Conservation (phyloP, 495 filamentous ascomycete genomes). For the Xylaria longipes region DNA sequence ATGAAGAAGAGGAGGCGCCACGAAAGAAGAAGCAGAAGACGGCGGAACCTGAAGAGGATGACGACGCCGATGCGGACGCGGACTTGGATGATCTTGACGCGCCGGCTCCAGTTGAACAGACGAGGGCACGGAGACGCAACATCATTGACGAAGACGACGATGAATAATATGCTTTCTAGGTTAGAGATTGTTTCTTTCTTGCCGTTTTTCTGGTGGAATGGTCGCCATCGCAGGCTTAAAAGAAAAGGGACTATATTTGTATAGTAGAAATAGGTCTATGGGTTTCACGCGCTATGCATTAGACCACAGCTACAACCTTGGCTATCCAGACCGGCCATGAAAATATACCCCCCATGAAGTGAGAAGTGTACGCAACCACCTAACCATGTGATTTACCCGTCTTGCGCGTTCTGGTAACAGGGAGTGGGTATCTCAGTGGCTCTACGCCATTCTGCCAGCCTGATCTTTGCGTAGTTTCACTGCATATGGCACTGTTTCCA, state of each 20-base stretch:
- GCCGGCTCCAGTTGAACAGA: conserved; percentile 40
- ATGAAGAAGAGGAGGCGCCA: conserved; percentile 54
- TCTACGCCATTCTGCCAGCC: not conserved
- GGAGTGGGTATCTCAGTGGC: not conserved
- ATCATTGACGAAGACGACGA: conserved; percentile 58
- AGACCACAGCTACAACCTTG: not conserved
- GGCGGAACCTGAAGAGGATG: conserved; percentile 51
- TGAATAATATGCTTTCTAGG: conserved; percentile 32
- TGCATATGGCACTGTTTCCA: not conserved
- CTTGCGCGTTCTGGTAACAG: not conserved
- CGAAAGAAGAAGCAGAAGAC: conserved; percentile 58
- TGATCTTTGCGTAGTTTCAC: not conserved
- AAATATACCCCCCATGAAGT: not conserved
- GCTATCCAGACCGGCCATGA: not conserved
- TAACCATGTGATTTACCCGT: not conserved
- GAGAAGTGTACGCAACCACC: too few species aligned
- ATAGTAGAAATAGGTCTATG: conserved; percentile 8
- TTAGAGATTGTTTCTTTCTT: not conserved
- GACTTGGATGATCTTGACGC: conserved; percentile 51
- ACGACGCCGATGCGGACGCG: conserved; percentile 50
- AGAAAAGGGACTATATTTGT: conserved; percentile 11
- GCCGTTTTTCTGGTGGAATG: not conserved
- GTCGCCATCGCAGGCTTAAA: not conserved
- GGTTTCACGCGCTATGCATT: not conserved
- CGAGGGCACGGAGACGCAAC: conserved; percentile 45